Evolutionary conservation across 164 flowering plant genomes (phyloP), one percentile per base, ranked within the genome.

Genomic region (Dillenia turbinata): DNA sequence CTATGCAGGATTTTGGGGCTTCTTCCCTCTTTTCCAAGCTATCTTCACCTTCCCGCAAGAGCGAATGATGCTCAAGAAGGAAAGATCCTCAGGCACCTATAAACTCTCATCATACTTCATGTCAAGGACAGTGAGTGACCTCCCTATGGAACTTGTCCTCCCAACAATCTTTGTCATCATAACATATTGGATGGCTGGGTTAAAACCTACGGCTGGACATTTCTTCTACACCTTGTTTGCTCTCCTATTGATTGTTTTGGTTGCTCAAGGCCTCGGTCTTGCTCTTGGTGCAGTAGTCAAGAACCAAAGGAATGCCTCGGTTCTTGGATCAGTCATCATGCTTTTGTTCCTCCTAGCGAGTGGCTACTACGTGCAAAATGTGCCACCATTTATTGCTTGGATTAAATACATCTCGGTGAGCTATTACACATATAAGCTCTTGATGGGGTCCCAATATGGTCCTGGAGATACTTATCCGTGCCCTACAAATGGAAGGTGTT

Each of bases 31-130:
- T 1, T 83, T 73, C 65, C 69, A 85, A 60, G 84, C 89, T 0
- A 77, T 88, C 53, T 88, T 86, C 82, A 83, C 93, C 17, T 90
- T 88, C 78, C 93, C 97, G 0, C 83, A 78, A 43, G 96, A 86
- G 56, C 79, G 86, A 1, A 58, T 17, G 62, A 85, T 90, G 80
- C 79, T 88, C 2, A 75, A 57, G 17, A 90, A 88, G 49, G 97
- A 90, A 68, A 52, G 89, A 40, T 55, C 88, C 5, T 83, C 93
- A 0, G 85, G 93, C 22, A 86, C 79, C 87, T 90, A 90, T 67
- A 64, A 77, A 47, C 87, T 90, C 10, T 88, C 97, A 1, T 75
- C 97, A n/a, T 88, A 79, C 69, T 88, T 86, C 79, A 69, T 86
- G 66, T 66, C 96, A 5, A 58, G 76, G 47, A 69, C 62, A 1